A percentile compares a stretch with the other conserved stretches of the same genome.
Evolutionary conservation across 352 stramenopile species (phyloP).

Genomic region (Phytophthora sansomeana): DNA sequence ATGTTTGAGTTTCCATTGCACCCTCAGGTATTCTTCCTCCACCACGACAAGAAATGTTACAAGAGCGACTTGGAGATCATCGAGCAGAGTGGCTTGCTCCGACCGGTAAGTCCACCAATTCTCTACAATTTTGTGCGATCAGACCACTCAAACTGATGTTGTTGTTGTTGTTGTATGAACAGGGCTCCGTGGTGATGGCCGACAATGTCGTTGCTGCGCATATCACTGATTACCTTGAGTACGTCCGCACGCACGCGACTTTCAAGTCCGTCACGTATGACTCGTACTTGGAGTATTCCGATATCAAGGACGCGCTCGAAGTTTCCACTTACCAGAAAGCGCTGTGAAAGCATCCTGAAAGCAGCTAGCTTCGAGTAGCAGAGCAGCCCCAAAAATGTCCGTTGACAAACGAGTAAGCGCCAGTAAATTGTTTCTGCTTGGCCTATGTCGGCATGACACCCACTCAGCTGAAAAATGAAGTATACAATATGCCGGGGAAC

Average conservation of each 20-base stretch:
- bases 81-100: conserved; percentile 36
- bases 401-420: too few relatives aligned
- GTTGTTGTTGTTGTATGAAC: conserved; percentile 3
- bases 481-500: too few relatives aligned
- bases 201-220: conserved; percentile 49
- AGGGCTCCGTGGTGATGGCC: conserved; percentile 48
- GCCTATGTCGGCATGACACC: too few relatives aligned
- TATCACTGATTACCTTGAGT: conserved; percentile 49
- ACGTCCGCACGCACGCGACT: conserved; percentile 36
- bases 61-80: conserved; percentile 43
- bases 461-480: too few relatives aligned
- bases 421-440: too few relatives aligned
- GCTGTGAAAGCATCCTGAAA: too few relatives aligned
- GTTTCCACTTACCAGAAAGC: conserved; percentile 45
- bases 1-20: background rate
- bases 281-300: conserved; percentile 48
- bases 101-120: conserved; percentile 20
- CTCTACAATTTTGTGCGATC: background rate
- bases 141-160: background rate
- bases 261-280: conserved; percentile 49
- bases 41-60: conserved; percentile 45
- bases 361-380: background rate
- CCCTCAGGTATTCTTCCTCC: conserved; percentile 47
- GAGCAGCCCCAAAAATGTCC: background rate
- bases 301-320: conserved; percentile 47